Evolutionary conservation across 257 asterid species (phyloP).

Genomic region (Lavandula angustifolia): DNA sequence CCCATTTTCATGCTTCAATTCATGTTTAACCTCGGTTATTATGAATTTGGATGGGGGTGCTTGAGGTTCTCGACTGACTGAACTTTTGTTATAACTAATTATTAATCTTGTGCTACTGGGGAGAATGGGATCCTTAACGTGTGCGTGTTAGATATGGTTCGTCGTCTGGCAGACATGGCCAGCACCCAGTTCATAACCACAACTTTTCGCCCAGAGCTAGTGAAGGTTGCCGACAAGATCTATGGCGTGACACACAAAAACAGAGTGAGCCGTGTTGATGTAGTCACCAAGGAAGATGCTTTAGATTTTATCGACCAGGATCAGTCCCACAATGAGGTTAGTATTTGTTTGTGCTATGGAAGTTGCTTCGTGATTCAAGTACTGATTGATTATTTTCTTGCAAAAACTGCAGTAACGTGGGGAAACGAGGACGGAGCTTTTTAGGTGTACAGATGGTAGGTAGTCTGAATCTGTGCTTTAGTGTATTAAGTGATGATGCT

Average conservation of each 20-base stretch:
- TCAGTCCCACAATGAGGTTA: conserved; percentile 83
- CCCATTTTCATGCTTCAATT: too few relatives aligned
- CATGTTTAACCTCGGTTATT: too few relatives aligned
- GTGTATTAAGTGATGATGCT: conserved; percentile 26
- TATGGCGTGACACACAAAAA: conserved; percentile 89
- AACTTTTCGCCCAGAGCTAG: conserved; percentile 88
- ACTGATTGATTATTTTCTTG: neutral
- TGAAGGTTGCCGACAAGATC: conserved; percentile 94
- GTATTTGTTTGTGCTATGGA: conserved; percentile 17
- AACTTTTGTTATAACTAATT: neutral
- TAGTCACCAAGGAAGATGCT: conserved; percentile 75
- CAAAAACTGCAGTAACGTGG: conserved; percentile 35
- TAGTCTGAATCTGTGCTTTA: neutral
- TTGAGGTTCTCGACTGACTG: neutral
- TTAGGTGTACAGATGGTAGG: conserved; percentile 14
- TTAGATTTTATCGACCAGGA: conserved; percentile 82
- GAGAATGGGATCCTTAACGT: conserved; percentile 43
- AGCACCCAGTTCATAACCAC: conserved; percentile 93
- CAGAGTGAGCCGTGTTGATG: conserved; percentile 84
- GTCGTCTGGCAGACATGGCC: conserved; percentile 84
- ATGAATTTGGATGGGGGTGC: too few relatives aligned
- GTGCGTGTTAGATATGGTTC: conserved; percentile 75
- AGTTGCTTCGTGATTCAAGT: neutral
- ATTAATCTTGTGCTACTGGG: conserved; percentile 19
- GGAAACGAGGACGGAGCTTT: neutral